Evolutionary conservation across 2,329 filamentous ascomycete species (phyloP), one percentile per base, ranked within the genome.

Genomic region (Fusarium camptoceras): DNA sequence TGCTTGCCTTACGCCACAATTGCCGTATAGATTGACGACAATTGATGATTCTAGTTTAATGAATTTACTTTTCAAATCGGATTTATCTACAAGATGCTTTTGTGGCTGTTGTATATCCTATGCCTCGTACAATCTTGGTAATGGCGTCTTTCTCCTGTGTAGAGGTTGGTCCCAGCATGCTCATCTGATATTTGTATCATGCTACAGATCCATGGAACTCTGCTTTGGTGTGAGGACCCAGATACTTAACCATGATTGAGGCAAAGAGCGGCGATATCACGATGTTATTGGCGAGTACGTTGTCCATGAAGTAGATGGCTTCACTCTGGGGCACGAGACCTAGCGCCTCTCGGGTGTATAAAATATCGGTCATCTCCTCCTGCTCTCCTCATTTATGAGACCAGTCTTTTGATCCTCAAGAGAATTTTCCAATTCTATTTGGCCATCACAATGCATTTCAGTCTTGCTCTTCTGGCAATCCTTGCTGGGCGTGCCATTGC

Each of bases 11-110:
- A 59, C 20, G 66, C 39, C 67, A 56, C 56, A 55, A 53, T 64
- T 58, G 27, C 53, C 53, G 60, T 62, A 46, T 37, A 71, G 50
- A 59, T 66, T 72, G 59, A 62, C 42, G 44, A 64, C 22, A 55
- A 58, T 66, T 50, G 31, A 65, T 43, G 50, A 53, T 55, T 44
- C 24, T 48, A 14, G 6, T 44, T 59, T 28, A 28, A 55, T 46
- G 41, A 62, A 48, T 31, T n/a, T 66, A 22, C 37, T 37, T 51
- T 27, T n/a, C 44, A 20, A 15, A 16, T 31, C 20, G 43, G 37
- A 25, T 31, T 53, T 25, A 16, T 57, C 20, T 37, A 8, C 10
- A 12, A 31, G 31, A 30, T 42, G 16, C 12, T 65, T 59, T 59
- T 10, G 30, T n/a, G 49, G 49, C 49, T 53, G 25, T 34, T 22